Conservation (phyloP, 768 basidiomycete genomes). For the Trametes punicea region DNA sequence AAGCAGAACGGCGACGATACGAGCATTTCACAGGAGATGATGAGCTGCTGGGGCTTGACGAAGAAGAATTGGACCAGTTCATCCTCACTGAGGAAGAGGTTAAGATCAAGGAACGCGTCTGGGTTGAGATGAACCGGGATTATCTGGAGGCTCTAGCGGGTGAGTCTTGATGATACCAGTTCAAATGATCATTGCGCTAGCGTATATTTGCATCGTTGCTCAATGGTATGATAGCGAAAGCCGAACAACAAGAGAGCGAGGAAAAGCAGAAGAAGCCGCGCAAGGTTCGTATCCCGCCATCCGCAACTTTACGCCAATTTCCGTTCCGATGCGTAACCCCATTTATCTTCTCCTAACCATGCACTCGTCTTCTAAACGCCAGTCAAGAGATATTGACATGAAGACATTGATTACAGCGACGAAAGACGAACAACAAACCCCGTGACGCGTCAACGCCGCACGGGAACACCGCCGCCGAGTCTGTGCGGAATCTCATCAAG, state of each 20-base stretch:
- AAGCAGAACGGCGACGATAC: constrained; percentile 60
- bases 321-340: constrained; percentile 8
- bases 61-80: constrained; percentile 84
- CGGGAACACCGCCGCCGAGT: constrained; percentile 71
- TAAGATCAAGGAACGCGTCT: constrained; percentile 82
- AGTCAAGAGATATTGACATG: no score
- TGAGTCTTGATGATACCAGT: constrained; percentile 34
- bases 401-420: no score
- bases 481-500: constrained; percentile 73
- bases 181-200: not conserved
- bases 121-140: constrained; percentile 91
- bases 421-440: constrained; percentile 62
- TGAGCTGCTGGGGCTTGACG: constrained; percentile 77
- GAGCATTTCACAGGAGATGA: constrained; percentile 47
- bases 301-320: constrained; percentile 32
- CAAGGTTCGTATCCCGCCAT: constrained; percentile 66
- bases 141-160: constrained; percentile 88
- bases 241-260: constrained; percentile 44
- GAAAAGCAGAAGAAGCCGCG: constrained; percentile 51
- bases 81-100: constrained; percentile 78
- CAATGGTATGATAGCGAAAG: constrained; percentile 61
- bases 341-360: not conserved
- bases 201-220: constrained; percentile 35
- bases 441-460: constrained; percentile 71
- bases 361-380: not conserved